Evolutionary conservation across 2,329 filamentous ascomycete genomes (phyloP).

Genomic region (Lizonia empirigonia): DNA sequence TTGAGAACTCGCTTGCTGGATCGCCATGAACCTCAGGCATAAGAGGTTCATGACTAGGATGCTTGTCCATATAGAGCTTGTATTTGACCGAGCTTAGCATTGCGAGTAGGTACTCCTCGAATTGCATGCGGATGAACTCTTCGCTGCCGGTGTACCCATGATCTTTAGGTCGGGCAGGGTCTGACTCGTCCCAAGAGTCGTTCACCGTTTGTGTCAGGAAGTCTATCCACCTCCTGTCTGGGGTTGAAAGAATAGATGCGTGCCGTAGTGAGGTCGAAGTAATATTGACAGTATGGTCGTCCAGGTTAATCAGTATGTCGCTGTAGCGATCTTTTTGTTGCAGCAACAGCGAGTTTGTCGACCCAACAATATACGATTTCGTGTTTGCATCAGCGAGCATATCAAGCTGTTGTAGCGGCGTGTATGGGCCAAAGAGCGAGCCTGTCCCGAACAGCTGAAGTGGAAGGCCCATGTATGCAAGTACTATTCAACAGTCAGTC

Average conservation of each 20-base stretch:
- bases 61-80: constrained; percentile 59
- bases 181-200: constrained; percentile 93
- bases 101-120: constrained; percentile 93
- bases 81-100: constrained; percentile 90
- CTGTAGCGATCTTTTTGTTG: constrained; percentile 96
- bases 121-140: constrained; percentile 95
- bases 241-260: constrained; percentile 78
- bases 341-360: constrained; percentile 90
- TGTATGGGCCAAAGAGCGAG: constrained; percentile 94
- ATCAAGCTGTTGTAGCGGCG: constrained; percentile 92
- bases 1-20: constrained; percentile 80
- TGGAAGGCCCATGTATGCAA: constrained; percentile 93
- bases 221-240: constrained; percentile 96
- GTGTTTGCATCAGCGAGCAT: constrained; percentile 91
- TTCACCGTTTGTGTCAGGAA: constrained; percentile 91
- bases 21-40: constrained; percentile 75
- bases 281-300: constrained; percentile 84
- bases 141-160: constrained; percentile 95
- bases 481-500: constrained; percentile 57
- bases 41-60: constrained; percentile 62
- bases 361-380: constrained; percentile 96
- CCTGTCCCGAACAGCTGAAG: constrained; percentile 97
- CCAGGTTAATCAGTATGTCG: constrained; percentile 94
- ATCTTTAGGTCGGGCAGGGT: constrained; percentile 88
- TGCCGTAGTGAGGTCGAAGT: constrained; percentile 77